Conservation (phyloP, 2,329 filamentous ascomycete species). For the Cercospora sojina region DNA sequence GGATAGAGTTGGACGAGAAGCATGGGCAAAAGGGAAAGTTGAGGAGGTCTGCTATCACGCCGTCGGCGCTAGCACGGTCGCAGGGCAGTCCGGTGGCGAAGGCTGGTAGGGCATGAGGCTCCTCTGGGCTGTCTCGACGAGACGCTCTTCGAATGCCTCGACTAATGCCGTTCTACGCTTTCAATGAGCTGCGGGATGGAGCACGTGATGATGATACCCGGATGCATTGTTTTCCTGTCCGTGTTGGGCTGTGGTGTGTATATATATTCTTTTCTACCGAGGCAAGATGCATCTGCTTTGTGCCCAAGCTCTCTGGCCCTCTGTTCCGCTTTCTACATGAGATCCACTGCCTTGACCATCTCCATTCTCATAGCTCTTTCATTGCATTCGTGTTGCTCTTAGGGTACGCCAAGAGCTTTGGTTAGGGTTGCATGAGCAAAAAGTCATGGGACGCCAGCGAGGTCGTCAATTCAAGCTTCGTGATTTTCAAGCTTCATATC, state of each 20-base stretch:
- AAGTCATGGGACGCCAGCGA: not conserved
- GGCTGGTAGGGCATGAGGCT: not conserved
- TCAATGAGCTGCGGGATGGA: not conserved
- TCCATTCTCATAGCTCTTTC: no score
- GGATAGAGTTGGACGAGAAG: conserved; percentile 66
- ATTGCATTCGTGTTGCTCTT: no score
- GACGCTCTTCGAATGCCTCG: no score
- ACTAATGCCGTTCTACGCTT: not conserved
- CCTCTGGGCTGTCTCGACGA: not conserved
- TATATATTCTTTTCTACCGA: not conserved
- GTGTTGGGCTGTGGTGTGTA: not conserved
- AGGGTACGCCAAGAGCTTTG: not conserved
- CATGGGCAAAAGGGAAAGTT: conserved; percentile 38
- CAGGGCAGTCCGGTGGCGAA: not conserved
- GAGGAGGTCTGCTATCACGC: not conserved
- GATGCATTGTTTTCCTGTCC: not conserved
- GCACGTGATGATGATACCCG: not conserved
- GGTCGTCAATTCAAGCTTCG: not conserved
- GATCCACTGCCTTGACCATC: no score
- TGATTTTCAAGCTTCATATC: not conserved
- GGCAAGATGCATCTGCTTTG: not conserved
- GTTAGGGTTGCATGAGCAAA: not conserved
- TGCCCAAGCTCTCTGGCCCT: not conserved
- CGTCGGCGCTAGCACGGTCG: not conserved
- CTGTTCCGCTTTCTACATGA: no score